Conservation (phyloP, 805 yeast species). For the Cyberlindnera nakhonratchasimensis region DNA sequence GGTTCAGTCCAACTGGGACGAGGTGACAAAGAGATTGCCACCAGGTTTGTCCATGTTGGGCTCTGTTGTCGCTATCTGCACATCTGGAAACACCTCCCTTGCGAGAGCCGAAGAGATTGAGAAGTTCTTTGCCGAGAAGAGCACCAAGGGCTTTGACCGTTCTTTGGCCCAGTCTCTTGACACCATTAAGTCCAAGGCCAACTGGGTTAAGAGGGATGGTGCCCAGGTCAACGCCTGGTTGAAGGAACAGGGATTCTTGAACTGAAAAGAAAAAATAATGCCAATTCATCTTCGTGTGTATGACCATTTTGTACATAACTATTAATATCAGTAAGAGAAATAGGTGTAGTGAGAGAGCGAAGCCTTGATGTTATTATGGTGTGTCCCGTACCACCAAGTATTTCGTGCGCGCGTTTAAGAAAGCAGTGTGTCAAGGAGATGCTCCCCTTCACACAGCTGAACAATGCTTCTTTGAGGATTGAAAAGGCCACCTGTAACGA, state of each 20-base stretch:
- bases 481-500: too few relatives aligned
- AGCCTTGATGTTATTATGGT: not conserved
- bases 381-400: not conserved
- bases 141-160: slow-evolving; percentile 63
- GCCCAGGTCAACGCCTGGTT: slow-evolving; percentile 48
- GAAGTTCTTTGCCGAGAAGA: slow-evolving; percentile 47
- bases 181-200: slow-evolving; percentile 50
- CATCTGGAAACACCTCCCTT: slow-evolving; percentile 57
- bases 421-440: too few relatives aligned
- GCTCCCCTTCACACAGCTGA: too few relatives aligned
- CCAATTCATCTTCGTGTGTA: not conserved
- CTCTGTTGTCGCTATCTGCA: slow-evolving; percentile 59
- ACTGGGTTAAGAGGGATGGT: slow-evolving; percentile 58
- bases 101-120: slow-evolving; percentile 50
- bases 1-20: slow-evolving; percentile 72
- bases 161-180: slow-evolving; percentile 65
- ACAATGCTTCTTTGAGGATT: too few relatives aligned
- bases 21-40: slow-evolving; percentile 62
- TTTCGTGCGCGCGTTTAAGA: not conserved
- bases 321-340: not conserved
- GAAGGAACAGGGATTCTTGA: slow-evolving; percentile 29
- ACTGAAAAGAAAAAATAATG: not conserved
- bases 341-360: too few relatives aligned
- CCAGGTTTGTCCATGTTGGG: slow-evolving; percentile 80
- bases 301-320: not conserved